These are phyloP conservation scores for Rhizoclosmatium globosum DNA, from an alignment of 192 early-diverging fungal species.

Conservation along the genomic window DNA sequence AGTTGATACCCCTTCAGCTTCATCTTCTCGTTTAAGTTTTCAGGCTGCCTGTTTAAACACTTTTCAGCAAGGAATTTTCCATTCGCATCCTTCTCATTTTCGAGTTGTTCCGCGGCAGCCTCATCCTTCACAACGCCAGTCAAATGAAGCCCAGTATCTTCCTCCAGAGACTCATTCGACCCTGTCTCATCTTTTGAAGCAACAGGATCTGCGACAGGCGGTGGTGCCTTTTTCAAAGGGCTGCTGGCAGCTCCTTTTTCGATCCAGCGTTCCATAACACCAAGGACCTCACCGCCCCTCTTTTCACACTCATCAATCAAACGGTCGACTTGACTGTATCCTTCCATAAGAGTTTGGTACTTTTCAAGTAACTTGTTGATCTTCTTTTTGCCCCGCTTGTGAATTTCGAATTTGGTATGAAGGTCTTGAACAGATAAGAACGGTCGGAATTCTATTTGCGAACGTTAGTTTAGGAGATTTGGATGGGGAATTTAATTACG, in stretches of 20 bases:
- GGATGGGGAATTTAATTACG: not conserved
- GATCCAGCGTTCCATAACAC: conserved; percentile 61
- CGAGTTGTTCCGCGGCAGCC: not conserved
- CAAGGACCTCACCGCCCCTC: conserved; percentile 59
- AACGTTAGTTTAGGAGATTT: not conserved
- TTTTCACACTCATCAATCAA: conserved; percentile 66
- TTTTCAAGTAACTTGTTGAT: conserved; percentile 53
- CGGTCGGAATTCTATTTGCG: conserved; percentile 54
- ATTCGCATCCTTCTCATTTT: not conserved
- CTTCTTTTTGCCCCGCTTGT: conserved; percentile 60
- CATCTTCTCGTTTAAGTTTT: conserved; percentile 65
- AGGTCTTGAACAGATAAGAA: conserved; percentile 63
- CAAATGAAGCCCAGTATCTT: conserved; percentile 24
- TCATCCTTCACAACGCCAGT: not conserved
- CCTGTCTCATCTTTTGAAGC: not conserved
- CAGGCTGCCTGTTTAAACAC: conserved; percentile 66
- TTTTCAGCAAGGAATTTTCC: conserved; percentile 24
- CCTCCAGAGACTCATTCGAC: not conserved
- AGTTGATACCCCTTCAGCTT: conserved; percentile 86
- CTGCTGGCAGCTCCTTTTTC: conserved; percentile 15
- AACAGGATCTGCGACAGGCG: not conserved
- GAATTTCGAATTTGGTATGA: conserved; percentile 56
- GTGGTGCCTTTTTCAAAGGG: not conserved
- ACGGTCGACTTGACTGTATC: conserved; percentile 67
- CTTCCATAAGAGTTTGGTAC: conserved; percentile 66